phyloP scores from a whole-genome alignment of 2,329 filamentous ascomycete species.

The Chrysoporthe cubensis region DNA sequence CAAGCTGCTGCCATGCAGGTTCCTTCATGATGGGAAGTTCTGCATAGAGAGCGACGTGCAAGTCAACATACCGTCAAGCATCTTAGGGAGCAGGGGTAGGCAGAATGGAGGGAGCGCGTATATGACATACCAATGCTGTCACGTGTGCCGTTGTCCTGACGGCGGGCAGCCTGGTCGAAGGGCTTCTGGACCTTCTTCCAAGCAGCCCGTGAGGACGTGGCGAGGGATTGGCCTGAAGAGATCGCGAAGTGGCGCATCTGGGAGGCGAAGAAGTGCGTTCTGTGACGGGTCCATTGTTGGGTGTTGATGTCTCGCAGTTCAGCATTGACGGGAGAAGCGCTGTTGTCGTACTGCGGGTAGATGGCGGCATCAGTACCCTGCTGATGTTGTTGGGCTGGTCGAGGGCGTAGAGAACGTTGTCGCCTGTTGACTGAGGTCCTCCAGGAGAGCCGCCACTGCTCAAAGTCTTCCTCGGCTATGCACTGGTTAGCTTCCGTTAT shows the following conservation, averaged over 20 bases:
- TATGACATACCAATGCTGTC: background rate
- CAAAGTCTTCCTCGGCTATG: background rate
- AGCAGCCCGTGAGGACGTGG: background rate
- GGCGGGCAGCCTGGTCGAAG: background rate
- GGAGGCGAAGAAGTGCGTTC: background rate
- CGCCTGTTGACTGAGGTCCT: background rate
- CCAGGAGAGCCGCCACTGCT: background rate
- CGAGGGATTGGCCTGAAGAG: background rate
- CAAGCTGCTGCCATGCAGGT: slow-evolving; percentile 22
- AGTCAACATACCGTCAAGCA: background rate
- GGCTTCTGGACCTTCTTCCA: background rate
- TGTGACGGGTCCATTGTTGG: background rate
- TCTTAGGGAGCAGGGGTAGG: background rate
- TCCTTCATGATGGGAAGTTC: slow-evolving; percentile 23
- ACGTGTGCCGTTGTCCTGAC: background rate
- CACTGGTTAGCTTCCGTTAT: background rate
- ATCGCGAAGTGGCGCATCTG: background rate
- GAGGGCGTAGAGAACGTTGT: background rate
- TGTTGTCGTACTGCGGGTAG: no score
- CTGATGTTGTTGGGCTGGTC: background rate
- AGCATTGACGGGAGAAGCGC: no score
- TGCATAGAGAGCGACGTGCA: background rate
- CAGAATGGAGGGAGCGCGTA: background rate
- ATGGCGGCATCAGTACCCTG: background rate
- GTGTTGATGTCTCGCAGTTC: background rate